A percentile compares a stretch with the other conserved stretches of the same genome.
Conservation (phyloP, 1,139 yeast species). For the Sugiyamaella castrensis region DNA sequence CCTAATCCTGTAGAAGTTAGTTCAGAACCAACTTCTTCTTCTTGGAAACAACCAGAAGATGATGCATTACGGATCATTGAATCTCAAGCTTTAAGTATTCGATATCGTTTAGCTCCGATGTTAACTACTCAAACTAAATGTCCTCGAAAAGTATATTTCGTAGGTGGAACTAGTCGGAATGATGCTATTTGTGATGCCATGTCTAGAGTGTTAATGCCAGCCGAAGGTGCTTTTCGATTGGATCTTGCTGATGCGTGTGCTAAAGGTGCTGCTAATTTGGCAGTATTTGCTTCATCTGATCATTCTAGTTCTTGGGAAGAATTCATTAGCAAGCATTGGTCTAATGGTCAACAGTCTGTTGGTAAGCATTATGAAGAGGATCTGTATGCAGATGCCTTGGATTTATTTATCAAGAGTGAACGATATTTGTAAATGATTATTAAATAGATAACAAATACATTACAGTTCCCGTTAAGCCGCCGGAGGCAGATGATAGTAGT, state of each 20-base stretch:
- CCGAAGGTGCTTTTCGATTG: slow-evolving; percentile 62
- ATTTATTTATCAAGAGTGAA: slow-evolving; percentile 18
- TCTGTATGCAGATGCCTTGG: slow-evolving; percentile 9
- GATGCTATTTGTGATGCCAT: slow-evolving; percentile 62
- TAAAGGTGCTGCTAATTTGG: slow-evolving; percentile 88
- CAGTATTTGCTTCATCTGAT: slow-evolving; percentile 54
- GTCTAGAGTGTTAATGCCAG: slow-evolving; percentile 65
- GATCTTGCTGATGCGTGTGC: slow-evolving; percentile 92
- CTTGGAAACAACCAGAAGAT: slow-evolving; percentile 49
- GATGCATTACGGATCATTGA: slow-evolving; percentile 81
- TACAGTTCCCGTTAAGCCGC: no score
- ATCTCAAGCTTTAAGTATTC: slow-evolving; percentile 80
- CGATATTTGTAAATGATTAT: slow-evolving; percentile 2
- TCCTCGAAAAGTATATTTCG: slow-evolving; percentile 74
- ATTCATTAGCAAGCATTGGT: slow-evolving; percentile 15
- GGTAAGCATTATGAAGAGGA: slow-evolving; percentile 8
- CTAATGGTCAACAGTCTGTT: background rate
- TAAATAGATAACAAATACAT: no score
- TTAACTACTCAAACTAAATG: slow-evolving; percentile 41
- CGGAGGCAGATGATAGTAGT: no score
- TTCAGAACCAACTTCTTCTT: background rate
- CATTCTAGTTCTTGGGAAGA: slow-evolving; percentile 23
- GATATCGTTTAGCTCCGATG: slow-evolving; percentile 78
- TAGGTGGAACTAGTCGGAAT: slow-evolving; percentile 86
- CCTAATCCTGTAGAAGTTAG: slow-evolving; percentile 4